phyloP scores from a whole-genome alignment of 805 yeast genomes.

The Cyberlindnera japonica region DNA sequence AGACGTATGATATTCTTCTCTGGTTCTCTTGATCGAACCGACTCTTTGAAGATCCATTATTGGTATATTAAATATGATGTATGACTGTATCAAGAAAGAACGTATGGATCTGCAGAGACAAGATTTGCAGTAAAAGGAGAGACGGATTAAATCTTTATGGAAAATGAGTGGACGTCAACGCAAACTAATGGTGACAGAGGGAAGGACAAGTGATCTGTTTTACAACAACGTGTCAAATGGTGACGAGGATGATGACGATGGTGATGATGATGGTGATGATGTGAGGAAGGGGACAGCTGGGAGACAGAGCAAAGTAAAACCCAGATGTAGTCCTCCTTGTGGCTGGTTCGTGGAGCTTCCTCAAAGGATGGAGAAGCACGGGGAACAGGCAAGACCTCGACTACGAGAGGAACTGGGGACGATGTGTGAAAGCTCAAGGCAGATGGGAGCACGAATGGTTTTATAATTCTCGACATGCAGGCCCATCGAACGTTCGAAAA shows the following conservation, averaged over 20 bases:
- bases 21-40: slow-evolving; percentile 22
- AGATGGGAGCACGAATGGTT: not conserved
- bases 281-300: too few relatives aligned
- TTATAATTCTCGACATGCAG: not conserved
- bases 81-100: not conserved
- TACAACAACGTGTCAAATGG: not conserved
- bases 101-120: not conserved
- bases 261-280: not conserved
- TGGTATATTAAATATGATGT: not conserved
- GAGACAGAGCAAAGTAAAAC: too few relatives aligned
- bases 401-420: not conserved
- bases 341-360: slow-evolving; percentile 3
- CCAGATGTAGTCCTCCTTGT: not conserved
- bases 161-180: slow-evolving; percentile 32
- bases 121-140: slow-evolving; percentile 4
- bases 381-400: slow-evolving; percentile 1
- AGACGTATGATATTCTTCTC: slow-evolving; percentile 15
- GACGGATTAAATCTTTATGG: slow-evolving; percentile 9
- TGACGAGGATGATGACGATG: not conserved
- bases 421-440: not conserved
- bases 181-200: slow-evolving; percentile 30
- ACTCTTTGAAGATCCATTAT: slow-evolving; percentile 13
- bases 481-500: too few relatives aligned
- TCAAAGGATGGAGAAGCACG: slow-evolving; percentile 6
- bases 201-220: not conserved